Conservation (phyloP, 1,139 yeast genomes). For the Diutina mesorugosa region DNA sequence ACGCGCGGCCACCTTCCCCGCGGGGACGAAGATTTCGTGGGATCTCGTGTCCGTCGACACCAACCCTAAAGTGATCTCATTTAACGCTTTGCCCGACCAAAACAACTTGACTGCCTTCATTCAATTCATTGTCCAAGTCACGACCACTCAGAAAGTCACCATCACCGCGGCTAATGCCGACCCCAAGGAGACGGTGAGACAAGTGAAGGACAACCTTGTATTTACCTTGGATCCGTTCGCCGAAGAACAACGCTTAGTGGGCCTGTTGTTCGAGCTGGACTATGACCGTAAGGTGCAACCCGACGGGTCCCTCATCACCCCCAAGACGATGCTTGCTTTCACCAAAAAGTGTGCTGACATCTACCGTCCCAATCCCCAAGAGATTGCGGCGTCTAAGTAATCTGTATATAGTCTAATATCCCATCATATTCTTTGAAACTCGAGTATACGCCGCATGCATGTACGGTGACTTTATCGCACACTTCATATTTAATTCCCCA, state of each 20-base stretch:
- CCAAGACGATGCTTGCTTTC: constrained; percentile 15
- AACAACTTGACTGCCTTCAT: constrained; percentile 55
- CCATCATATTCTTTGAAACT: neutral
- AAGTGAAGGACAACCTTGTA: constrained; percentile 62
- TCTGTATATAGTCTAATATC: neutral
- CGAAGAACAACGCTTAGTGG: constrained; percentile 56
- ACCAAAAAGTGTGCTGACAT: constrained; percentile 36
- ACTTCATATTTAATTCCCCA: neutral
- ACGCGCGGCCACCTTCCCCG: constrained; percentile 22
- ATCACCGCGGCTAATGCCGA: constrained; percentile 20
- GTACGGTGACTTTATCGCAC: neutral
- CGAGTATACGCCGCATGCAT: neutral
- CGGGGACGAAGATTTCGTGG: constrained; percentile 55
- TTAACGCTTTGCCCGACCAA: constrained; percentile 50
- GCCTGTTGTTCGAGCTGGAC: constrained; percentile 67
- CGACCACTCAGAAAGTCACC: constrained; percentile 59
- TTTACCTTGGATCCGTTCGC: constrained; percentile 65
- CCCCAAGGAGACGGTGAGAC: constrained; percentile 31
- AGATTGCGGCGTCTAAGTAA: neutral
- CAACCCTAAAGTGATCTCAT: constrained; percentile 59
- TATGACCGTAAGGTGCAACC: constrained; percentile 24
- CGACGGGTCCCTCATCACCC: constrained; percentile 24
- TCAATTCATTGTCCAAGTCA: constrained; percentile 67
- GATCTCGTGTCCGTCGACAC: constrained; percentile 55
- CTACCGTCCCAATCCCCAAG: constrained; percentile 12